phyloP scores from a whole-genome alignment of 495 filamentous ascomycete genomes.

The Parathielavia hyrcaniae region DNA sequence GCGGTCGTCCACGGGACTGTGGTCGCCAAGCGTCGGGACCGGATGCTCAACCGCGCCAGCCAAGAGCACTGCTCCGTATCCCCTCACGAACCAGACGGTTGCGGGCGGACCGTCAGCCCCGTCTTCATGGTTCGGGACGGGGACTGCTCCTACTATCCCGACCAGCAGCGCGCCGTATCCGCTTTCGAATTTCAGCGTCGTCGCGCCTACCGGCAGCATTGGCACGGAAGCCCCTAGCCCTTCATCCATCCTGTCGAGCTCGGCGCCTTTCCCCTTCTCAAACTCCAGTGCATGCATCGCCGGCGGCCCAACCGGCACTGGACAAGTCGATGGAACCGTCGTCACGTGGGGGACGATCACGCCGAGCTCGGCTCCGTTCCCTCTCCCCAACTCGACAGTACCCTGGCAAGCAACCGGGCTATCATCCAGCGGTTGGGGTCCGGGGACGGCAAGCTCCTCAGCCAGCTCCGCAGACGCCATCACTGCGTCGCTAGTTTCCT shows the following conservation, averaged over 20 bases:
- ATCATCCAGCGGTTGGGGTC: too few species aligned
- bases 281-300: constrained; percentile 5
- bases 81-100: constrained; percentile 1
- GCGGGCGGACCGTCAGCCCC: background rate
- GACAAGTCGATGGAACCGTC: background rate
- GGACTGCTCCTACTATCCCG: background rate
- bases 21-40: background rate
- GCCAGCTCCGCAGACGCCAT: background rate
- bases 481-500: background rate
- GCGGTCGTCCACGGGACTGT: background rate
- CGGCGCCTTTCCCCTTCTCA: constrained; percentile 21
- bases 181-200: constrained; percentile 9
- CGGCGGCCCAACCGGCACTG: constrained; percentile 4
- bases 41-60: constrained; percentile 6
- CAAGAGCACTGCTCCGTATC: constrained; percentile 1
- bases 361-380: constrained; percentile 13
- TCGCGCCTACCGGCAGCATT: background rate
- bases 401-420: background rate
- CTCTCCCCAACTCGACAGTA: constrained; percentile 21
- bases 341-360: background rate
- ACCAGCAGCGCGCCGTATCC: constrained; percentile 14
- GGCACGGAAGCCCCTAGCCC: constrained; percentile 3
- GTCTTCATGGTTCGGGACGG: constrained; percentile 2
- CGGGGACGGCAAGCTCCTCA: background rate
- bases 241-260: background rate